These are phyloP conservation scores for Mycena floridula DNA, from an alignment of 768 basidiomycete genomes.

Conservation along the genomic window DNA sequence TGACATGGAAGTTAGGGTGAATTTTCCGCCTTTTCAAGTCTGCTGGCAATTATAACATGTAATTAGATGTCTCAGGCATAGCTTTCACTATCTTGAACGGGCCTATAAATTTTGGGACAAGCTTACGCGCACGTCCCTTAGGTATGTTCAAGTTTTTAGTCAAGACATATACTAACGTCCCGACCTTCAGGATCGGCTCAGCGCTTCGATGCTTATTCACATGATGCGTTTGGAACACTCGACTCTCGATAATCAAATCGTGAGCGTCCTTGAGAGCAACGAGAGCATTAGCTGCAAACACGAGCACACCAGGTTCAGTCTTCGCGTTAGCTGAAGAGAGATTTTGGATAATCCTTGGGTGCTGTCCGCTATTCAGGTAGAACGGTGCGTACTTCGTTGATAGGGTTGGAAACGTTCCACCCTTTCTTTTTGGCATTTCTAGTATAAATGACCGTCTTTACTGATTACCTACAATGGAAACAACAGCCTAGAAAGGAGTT, in stretches of 20 bases:
- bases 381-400: slow-evolving; percentile 11
- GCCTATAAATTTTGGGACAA: too few relatives aligned
- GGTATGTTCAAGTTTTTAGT: too few relatives aligned
- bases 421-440: too few relatives aligned
- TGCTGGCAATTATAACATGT: too few relatives aligned
- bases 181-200: slow-evolving; percentile 7
- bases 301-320: not conserved
- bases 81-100: too few relatives aligned
- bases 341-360: slow-evolving; percentile 1
- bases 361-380: slow-evolving; percentile 1
- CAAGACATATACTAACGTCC: slow-evolving; percentile 18
- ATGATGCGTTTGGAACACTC: slow-evolving; percentile 15
- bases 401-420: too few relatives aligned
- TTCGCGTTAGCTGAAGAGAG: not conserved
- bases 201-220: slow-evolving; percentile 12
- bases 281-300: slow-evolving; percentile 14
- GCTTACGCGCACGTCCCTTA: too few relatives aligned
- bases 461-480: too few relatives aligned
- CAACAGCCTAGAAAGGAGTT: too few relatives aligned
- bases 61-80: too few relatives aligned
- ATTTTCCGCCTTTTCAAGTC: too few relatives aligned
- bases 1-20: too few relatives aligned
- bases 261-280: slow-evolving; percentile 18
- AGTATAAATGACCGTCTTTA: slow-evolving; percentile 5
- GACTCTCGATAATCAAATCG: slow-evolving; percentile 22